Conservation (phyloP, 2,329 filamentous ascomycete species). For the Diaporthe sp. region DNA sequence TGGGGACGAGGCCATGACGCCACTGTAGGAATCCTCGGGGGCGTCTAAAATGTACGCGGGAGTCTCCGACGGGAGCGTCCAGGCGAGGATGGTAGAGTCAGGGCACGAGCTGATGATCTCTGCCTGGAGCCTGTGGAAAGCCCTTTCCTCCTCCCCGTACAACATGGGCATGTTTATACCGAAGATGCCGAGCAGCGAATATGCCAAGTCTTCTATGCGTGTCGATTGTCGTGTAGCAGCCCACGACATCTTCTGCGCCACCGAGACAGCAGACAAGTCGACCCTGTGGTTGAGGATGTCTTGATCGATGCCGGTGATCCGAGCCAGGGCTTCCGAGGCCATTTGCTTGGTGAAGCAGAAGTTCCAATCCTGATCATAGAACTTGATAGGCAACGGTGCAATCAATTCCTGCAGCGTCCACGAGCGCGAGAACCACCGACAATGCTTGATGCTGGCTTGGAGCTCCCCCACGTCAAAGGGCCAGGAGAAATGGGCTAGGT, state of each 20-base stretch:
- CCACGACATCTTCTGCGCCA: constrained; percentile 39
- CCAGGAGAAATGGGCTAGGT: not conserved
- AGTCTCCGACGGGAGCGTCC: not conserved
- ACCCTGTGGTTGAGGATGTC: constrained; percentile 16
- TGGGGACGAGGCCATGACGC: constrained; percentile 31
- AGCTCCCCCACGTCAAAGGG: not conserved
- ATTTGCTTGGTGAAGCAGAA: constrained; percentile 26
- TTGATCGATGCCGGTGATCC: constrained; percentile 32
- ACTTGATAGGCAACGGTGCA: constrained; percentile 14
- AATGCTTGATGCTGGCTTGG: not conserved
- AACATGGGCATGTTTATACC: constrained; percentile 36
- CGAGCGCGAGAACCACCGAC: constrained; percentile 35
- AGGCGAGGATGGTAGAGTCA: constrained; percentile 31
- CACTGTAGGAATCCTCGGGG: not conserved
- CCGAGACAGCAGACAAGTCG: constrained; percentile 16
- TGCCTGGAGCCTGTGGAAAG: constrained; percentile 33
- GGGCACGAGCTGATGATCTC: constrained; percentile 35
- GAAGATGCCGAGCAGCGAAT: constrained; percentile 33
- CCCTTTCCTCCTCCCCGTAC: constrained; percentile 37
- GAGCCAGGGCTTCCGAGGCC: not conserved
- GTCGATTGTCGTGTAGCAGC: constrained; percentile 27
- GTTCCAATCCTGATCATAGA: constrained; percentile 24
- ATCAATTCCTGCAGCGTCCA: constrained; percentile 39
- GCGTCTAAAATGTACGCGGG: not conserved
- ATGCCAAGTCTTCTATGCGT: constrained; percentile 35